These are phyloP conservation scores for Phytophthora pisi DNA, from an alignment of 352 stramenopile species.

Conservation along the genomic window DNA sequence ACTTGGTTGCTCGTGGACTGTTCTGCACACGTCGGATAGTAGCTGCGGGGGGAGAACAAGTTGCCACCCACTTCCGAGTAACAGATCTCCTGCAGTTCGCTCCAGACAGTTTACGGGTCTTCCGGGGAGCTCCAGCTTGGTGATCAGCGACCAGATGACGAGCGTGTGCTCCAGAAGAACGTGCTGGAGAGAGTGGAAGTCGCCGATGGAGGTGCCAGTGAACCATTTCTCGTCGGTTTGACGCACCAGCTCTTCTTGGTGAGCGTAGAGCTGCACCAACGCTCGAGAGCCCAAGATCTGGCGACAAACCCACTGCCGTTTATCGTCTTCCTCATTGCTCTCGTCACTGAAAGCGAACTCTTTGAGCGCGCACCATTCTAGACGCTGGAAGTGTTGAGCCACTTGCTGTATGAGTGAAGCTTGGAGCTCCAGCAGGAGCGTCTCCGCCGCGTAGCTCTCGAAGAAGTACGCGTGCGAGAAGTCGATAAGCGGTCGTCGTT, in stretches of 20 bases:
- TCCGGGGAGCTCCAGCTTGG: slow-evolving; percentile 40
- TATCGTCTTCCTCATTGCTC: slow-evolving; percentile 3
- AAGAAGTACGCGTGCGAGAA: slow-evolving; percentile 64
- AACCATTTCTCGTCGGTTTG: slow-evolving; percentile 52
- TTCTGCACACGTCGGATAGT: slow-evolving; percentile 34
- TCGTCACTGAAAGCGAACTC: slow-evolving; percentile 14
- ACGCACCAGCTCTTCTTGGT: slow-evolving; percentile 25
- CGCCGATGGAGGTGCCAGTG: slow-evolving; percentile 27
- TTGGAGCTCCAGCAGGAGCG: slow-evolving; percentile 55
- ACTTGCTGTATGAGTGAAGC: slow-evolving; percentile 39
- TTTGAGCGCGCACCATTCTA: slow-evolving; percentile 18
- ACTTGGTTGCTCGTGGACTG: slow-evolving; percentile 16
- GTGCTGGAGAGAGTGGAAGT: slow-evolving; percentile 45
- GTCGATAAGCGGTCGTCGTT: slow-evolving; percentile 47
- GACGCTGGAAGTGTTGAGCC: slow-evolving; percentile 31
- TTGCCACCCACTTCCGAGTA: slow-evolving; percentile 41
- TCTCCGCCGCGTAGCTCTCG: slow-evolving; percentile 61
- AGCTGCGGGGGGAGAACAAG: slow-evolving; percentile 38
- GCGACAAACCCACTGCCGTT: slow-evolving; percentile 26
- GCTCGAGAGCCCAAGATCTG: slow-evolving; percentile 28
- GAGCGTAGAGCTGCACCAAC: slow-evolving; percentile 19
- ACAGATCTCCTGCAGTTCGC: slow-evolving; percentile 28
- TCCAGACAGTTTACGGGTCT: slow-evolving; percentile 38
- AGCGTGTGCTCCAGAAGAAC: slow-evolving; percentile 52
- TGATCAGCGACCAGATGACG: slow-evolving; percentile 52